Conservation (phyloP, 352 stramenopile genomes). For the Pilasporangium apinafurcum region DNA sequence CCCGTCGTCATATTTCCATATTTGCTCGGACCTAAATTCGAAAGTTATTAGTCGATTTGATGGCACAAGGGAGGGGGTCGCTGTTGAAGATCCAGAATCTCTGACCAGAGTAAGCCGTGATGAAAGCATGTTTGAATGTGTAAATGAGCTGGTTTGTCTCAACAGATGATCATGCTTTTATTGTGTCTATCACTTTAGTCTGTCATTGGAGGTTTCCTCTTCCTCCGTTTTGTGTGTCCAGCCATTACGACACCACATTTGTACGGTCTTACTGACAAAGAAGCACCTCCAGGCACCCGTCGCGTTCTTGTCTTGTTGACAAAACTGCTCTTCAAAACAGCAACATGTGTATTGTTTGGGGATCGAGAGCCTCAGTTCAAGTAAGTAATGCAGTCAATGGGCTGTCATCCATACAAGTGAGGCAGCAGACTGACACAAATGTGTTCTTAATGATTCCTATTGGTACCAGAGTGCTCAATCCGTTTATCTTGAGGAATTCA, state of each 20-base stretch:
- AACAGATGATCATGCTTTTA: background rate
- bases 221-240: slow-evolving; percentile 85
- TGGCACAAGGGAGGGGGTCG: slow-evolving; percentile 43
- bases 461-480: slow-evolving; percentile 82
- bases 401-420: too few relatives aligned
- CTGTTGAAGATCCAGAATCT: slow-evolving; percentile 46
- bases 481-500: slow-evolving; percentile 84
- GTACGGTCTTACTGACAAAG: slow-evolving; percentile 73
- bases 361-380: slow-evolving; percentile 78
- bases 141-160: too few relatives aligned
- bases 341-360: slow-evolving; percentile 81
- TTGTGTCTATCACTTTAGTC: slow-evolving; percentile 21
- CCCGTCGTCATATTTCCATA: slow-evolving; percentile 66
- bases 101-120: slow-evolving; percentile 37
- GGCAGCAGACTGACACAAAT: too few relatives aligned
- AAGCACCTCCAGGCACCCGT: slow-evolving; percentile 60
- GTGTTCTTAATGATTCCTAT: too few relatives aligned
- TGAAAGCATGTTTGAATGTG: background rate
- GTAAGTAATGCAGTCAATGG: slow-evolving; percentile 30
- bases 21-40: slow-evolving; percentile 67
- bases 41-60: slow-evolving; percentile 71
- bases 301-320: slow-evolving; percentile 83
- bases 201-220: slow-evolving; percentile 84
- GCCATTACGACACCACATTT: slow-evolving; percentile 83
- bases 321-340: slow-evolving; percentile 87